Evolutionary conservation across 768 basidiomycete genomes (phyloP).

Genomic region (Tremella yokohamensis): DNA sequence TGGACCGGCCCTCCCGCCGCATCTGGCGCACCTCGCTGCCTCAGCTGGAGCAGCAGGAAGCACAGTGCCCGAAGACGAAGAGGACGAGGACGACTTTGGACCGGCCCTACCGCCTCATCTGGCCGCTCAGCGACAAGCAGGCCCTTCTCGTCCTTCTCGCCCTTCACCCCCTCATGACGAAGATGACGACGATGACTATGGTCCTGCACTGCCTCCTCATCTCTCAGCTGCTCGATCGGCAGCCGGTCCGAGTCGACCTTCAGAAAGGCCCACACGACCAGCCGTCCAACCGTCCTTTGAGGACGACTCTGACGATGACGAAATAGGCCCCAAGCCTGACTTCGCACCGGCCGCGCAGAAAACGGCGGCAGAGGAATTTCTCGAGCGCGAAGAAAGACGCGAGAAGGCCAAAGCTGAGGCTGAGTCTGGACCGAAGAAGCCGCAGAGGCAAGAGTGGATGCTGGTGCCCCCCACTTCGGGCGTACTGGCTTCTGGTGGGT

Average conservation of each 20-base stretch:
- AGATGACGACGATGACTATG: slow-evolving; percentile 67
- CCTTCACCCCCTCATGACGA: slow-evolving; percentile 21
- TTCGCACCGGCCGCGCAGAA: slow-evolving; percentile 50
- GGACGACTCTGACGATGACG: slow-evolving; percentile 61
- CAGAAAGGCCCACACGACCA: slow-evolving; percentile 8
- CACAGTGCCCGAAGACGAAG: slow-evolving; percentile 53
- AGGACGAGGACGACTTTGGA: slow-evolving; percentile 66
- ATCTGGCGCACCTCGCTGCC: slow-evolving; percentile 41
- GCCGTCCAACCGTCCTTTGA: background rate
- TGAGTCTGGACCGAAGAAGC: slow-evolving; percentile 63
- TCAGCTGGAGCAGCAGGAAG: slow-evolving; percentile 15
- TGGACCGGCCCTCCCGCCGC: slow-evolving; percentile 51
- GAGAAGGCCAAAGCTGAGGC: slow-evolving; percentile 62
- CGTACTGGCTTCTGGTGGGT: slow-evolving; percentile 69
- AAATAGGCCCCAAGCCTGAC: slow-evolving; percentile 73
- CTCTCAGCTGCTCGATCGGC: slow-evolving; percentile 56
- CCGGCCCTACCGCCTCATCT: slow-evolving; percentile 75
- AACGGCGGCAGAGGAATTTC: slow-evolving; percentile 74
- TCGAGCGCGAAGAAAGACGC: slow-evolving; percentile 77
- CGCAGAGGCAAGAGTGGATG: slow-evolving; percentile 96
- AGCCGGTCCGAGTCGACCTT: too few species aligned
- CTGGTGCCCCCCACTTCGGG: slow-evolving; percentile 81
- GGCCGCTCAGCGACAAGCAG: slow-evolving; percentile 49
- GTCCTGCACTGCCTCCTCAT: slow-evolving; percentile 71
- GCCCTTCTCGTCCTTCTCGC: slow-evolving; percentile 19